These are phyloP conservation scores for Phytopythium litorale DNA, from an alignment of 352 stramenopile genomes.

Conservation along the genomic window DNA sequence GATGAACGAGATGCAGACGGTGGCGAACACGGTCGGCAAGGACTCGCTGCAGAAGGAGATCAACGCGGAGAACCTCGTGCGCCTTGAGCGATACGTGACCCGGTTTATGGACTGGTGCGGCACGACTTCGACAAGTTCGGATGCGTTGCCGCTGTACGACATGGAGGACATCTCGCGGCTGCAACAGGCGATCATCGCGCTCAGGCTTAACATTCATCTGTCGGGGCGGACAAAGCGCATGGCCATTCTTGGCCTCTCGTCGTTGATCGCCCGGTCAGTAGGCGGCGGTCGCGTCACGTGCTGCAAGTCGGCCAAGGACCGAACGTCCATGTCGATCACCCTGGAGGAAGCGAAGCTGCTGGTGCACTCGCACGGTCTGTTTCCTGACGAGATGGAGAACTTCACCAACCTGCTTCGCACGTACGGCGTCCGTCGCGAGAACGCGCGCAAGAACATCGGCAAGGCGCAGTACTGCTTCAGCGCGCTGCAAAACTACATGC, in stretches of 20 bases:
- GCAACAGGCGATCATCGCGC: conserved; percentile 25
- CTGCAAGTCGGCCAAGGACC: conserved; percentile 97
- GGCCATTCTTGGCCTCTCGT: conserved; percentile 76
- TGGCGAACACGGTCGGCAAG: conserved; percentile 86
- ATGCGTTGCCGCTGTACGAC: conserved; percentile 20
- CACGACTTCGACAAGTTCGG: conserved; percentile 18
- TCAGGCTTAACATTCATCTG: conserved; percentile 39
- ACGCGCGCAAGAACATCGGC: conserved; percentile 86
- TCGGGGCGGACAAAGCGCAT: conserved; percentile 72
- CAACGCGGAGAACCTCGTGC: conserved; percentile 65
- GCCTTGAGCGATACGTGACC: conserved; percentile 54
- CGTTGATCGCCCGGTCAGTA: conserved; percentile 64
- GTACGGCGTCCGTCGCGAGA: conserved; percentile 76
- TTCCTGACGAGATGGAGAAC: conserved; percentile 38
- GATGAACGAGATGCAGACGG: conserved; percentile 93
- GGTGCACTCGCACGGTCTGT: conserved; percentile 47
- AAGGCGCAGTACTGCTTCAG: conserved; percentile 85
- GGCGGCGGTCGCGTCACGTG: conserved; percentile 92
- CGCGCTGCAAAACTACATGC: conserved; percentile 78
- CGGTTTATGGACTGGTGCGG: conserved; percentile 35
- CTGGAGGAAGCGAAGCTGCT: conserved; percentile 88
- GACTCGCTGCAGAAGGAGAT: conserved; percentile 78
- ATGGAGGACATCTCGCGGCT: conserved; percentile 25
- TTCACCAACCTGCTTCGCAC: conserved; percentile 71
- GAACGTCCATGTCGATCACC: conserved; percentile 96